Evolutionary conservation across 1,139 yeast genomes (phyloP).

Genomic region (Wickerhamomyces sp.): DNA sequence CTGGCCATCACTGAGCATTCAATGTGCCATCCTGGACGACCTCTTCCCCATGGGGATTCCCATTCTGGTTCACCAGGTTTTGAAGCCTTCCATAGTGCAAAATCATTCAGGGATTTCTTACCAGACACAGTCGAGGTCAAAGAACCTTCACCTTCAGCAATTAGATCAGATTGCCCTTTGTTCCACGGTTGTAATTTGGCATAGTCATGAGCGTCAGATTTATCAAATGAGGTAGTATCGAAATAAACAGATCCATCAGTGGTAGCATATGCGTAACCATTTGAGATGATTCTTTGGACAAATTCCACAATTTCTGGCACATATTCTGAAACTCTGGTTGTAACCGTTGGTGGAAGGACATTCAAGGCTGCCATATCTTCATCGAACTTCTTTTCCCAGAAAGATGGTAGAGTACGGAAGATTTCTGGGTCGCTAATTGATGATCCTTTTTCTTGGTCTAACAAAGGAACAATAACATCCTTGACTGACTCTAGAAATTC

Average conservation of each 20-base stretch:
- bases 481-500: constrained; percentile 50
- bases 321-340: constrained; percentile 96
- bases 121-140: constrained; percentile 48
- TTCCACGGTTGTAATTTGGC: constrained; percentile 99
- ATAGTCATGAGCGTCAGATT: constrained; percentile 65
- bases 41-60: constrained; percentile 95
- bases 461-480: constrained; percentile 67
- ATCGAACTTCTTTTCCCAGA: constrained; percentile 83
- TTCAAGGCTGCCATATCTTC: constrained; percentile 81
- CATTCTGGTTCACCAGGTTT: constrained; percentile 98
- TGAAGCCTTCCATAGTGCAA: constrained; percentile 95
- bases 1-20: constrained; percentile 99
- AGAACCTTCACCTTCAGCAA: constrained; percentile 95
- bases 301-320: constrained; percentile 85
- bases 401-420: constrained; percentile 78
- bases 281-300: constrained; percentile 66
- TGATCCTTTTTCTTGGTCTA: constrained; percentile 70
- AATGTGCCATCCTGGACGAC: constrained; percentile 99
- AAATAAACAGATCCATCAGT: constrained; percentile 92
- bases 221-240: constrained; percentile 80
- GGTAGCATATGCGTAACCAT: constrained; percentile 83
- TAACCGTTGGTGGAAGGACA: constrained; percentile 77
- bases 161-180: constrained; percentile 78
- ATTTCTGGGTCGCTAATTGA: constrained; percentile 79
- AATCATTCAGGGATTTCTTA: constrained; percentile 76